phyloP scores from a whole-genome alignment of 192 early-diverging fungal species.

The Coemansia sp. region DNA sequence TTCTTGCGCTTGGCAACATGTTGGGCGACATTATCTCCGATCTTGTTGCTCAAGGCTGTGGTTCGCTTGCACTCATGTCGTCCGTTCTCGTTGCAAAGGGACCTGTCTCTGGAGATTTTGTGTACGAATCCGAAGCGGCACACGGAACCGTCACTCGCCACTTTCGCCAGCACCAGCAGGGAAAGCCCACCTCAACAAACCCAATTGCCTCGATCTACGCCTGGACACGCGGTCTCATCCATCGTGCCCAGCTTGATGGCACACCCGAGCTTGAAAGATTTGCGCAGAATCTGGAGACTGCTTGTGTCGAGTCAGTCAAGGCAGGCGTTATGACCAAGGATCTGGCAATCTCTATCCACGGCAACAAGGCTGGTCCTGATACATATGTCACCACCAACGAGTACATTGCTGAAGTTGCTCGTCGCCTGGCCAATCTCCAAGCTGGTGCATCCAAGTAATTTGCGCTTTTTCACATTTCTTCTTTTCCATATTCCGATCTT shows the following conservation, averaged over 20 bases:
- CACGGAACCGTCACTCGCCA: slow-evolving; percentile 97
- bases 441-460: slow-evolving; percentile 11
- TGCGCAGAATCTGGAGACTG: slow-evolving; percentile 77
- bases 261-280: slow-evolving; percentile 74
- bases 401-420: slow-evolving; percentile 84
- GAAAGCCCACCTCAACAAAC: slow-evolving; percentile 93
- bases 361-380: slow-evolving; percentile 66
- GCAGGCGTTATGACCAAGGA: slow-evolving; percentile 96
- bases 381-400: slow-evolving; percentile 88
- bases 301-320: slow-evolving; percentile 86
- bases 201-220: slow-evolving; percentile 97
- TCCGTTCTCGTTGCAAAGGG: slow-evolving; percentile 93
- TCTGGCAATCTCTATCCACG: slow-evolving; percentile 92
- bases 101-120: slow-evolving; percentile 70
- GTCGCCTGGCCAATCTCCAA: slow-evolving; percentile 54
- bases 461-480: background rate
- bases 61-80: slow-evolving; percentile 94
- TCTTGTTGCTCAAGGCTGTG: slow-evolving; percentile 95
- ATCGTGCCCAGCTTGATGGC: slow-evolving; percentile 91
- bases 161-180: slow-evolving; percentile 95
- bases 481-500: background rate
- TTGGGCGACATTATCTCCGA: slow-evolving; percentile 96
- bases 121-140: slow-evolving; percentile 92
- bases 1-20: slow-evolving; percentile 96
- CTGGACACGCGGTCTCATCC: slow-evolving; percentile 89